phyloP scores from a whole-genome alignment of 495 filamentous ascomycete species.

The Glonium stellatum region DNA sequence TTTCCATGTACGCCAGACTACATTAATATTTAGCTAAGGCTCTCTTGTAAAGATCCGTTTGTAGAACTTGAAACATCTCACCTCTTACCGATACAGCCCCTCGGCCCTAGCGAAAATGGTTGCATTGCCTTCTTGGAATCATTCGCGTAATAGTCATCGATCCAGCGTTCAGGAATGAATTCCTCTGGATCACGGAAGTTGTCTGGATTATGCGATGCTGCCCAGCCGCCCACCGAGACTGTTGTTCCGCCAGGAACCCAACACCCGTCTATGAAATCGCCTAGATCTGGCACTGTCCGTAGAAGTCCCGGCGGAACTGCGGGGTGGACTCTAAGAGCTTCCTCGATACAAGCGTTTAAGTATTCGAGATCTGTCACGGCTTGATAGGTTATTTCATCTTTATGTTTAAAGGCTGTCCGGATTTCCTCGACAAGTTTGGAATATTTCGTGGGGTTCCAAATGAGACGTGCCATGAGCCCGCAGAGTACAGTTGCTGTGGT shows the following conservation, averaged over 20 bases:
- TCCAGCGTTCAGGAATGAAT: conserved; percentile 33
- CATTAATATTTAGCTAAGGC: neutral
- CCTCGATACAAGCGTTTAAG: conserved; percentile 44
- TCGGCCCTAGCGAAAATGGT: conserved; percentile 31
- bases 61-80: too few species aligned
- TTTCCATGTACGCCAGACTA: conserved; percentile 29
- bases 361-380: conserved; percentile 38
- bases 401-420: conserved; percentile 17
- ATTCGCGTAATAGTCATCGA: conserved; percentile 16
- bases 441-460: conserved; percentile 14
- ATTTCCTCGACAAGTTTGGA: conserved; percentile 23
- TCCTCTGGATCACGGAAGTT: conserved; percentile 30
- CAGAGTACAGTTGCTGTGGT: conserved; percentile 32
- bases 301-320: conserved; percentile 45
- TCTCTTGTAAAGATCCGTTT: too few species aligned
- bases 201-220: conserved; percentile 20
- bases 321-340: conserved; percentile 48
- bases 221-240: conserved; percentile 22
- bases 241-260: conserved; percentile 34
- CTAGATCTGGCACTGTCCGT: conserved; percentile 42
- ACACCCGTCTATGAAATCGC: conserved; percentile 36
- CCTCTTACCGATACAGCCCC: conserved; percentile 29
- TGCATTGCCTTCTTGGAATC: conserved; percentile 30
- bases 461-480: conserved; percentile 25
- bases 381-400: conserved; percentile 28